Conservation (phyloP, 148 eudicot genomes). For the Rhododendron molle region DNA sequence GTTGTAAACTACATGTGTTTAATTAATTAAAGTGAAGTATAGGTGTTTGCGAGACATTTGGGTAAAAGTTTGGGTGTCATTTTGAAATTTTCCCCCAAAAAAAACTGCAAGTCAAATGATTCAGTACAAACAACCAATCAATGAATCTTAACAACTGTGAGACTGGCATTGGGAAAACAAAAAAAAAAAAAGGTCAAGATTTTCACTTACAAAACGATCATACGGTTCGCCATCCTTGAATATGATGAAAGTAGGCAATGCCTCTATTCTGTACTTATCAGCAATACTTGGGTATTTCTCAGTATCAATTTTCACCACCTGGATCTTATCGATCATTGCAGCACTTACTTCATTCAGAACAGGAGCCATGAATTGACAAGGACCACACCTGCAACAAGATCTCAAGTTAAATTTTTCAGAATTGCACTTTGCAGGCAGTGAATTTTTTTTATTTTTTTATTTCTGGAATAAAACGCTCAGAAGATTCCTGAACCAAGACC, state of each 20-base stretch:
- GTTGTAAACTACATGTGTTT: neutral
- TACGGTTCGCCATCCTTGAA: constrained; percentile 77
- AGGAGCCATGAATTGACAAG: constrained; percentile 93
- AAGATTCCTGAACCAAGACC: neutral
- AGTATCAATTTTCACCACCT: constrained; percentile 86
- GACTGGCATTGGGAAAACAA: neutral
- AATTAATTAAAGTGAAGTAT: neutral
- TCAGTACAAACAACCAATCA: neutral
- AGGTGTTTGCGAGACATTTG: neutral
- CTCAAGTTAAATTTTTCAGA: neutral
- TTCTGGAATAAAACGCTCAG: neutral
- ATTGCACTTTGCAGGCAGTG: neutral
- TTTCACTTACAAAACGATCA: constrained; percentile 82
- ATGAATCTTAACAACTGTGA: neutral
- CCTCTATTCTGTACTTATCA: constrained; percentile 65
- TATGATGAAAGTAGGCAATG: constrained; percentile 82
- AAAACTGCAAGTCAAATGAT: neutral
- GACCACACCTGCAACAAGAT: constrained; percentile 77
- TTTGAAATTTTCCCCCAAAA: neutral
- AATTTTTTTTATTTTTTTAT: neutral
- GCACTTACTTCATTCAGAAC: constrained; percentile 64
- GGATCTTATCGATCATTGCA: constrained; percentile 57
- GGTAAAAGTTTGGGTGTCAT: neutral
- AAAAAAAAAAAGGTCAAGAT: neutral
- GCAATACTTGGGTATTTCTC: constrained; percentile 75